These are phyloP conservation scores for Cyanodermella asteris DNA, from an alignment of 2,329 filamentous ascomycete species.

Conservation along the genomic window DNA sequence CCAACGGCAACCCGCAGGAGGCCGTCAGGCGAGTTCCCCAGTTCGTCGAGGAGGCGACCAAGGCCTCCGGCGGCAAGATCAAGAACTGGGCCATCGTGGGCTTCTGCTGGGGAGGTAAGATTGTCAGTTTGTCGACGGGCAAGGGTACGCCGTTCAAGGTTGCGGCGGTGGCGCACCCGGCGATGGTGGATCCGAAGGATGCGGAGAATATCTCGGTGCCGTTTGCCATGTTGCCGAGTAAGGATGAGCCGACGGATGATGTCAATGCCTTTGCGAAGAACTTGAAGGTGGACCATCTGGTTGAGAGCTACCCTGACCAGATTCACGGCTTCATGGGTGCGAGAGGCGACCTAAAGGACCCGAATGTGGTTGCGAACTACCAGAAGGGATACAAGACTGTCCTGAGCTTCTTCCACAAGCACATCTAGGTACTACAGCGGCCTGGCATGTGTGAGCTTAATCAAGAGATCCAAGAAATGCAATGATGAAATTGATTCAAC, in stretches of 20 bases:
- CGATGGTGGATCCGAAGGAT: slow-evolving; percentile 31
- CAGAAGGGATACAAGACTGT: slow-evolving; percentile 27
- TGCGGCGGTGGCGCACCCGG: slow-evolving; percentile 27
- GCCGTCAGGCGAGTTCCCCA: slow-evolving; percentile 26
- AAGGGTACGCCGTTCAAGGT: slow-evolving; percentile 26
- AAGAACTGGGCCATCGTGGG: slow-evolving; percentile 28
- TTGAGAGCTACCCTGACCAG: slow-evolving; percentile 12
- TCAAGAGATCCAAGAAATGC: no score
- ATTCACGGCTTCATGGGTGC: slow-evolving; percentile 15
- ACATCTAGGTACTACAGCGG: no score
- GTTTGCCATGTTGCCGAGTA: slow-evolving; percentile 26
- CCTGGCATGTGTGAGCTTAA: no score
- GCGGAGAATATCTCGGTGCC: slow-evolving; percentile 27
- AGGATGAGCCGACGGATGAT: slow-evolving; percentile 27
- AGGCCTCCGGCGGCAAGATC: slow-evolving; percentile 15
- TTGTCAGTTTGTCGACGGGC: slow-evolving; percentile 26
- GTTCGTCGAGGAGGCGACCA: slow-evolving; percentile 22
- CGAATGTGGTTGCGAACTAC: slow-evolving; percentile 26
- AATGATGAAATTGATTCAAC: no score
- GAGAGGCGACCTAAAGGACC: slow-evolving; percentile 23
- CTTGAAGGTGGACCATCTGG: slow-evolving; percentile 9
- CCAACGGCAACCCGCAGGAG: slow-evolving; percentile 25
- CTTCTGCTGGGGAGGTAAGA: slow-evolving; percentile 30
- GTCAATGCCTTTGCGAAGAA: slow-evolving; percentile 10
- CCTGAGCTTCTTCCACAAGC: slow-evolving; percentile 29